Base-by-base conservation (phyloP, 2,329 filamentous ascomycete species). In the Fusarium sp. region DNA sequence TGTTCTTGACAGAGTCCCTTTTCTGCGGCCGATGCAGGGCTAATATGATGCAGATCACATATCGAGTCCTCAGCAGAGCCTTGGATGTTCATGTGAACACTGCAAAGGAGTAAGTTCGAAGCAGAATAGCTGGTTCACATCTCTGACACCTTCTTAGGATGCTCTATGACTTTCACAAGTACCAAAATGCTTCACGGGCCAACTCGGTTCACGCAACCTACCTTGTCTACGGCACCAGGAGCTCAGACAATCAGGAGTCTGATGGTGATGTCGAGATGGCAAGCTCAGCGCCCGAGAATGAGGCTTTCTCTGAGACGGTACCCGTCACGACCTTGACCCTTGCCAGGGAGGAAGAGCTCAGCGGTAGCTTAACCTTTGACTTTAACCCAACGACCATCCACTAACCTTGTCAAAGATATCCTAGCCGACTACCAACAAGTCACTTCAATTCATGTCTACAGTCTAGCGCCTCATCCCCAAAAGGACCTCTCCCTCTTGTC, bases 121-220 rank as follows among this genome's bases (percentile, higher is more conserved):
- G 27, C 24, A 16, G 9, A 37, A 29, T 45, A 31, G 35, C 71
- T 64, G 31, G 27, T 68, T 18, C 16, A 4, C 73, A 13, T 80
- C n/a, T 62, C 65, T 75, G 14, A 75, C 68, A 62, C 22, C n/a
- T 59, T 1, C 33, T 13, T 62, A 97, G 95, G 78, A 96, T 98
- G 89, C 91, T 98, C 5, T 97, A 92, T 83, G 95, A 97, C 35
- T 98, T 97, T 76, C 91, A 98, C 82, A 87, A 88, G 72, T 90
- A 88, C 66, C 93, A 97, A 93, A 82, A 97, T 97, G 90, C 90
- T 95, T 18, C 97, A 91, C 83, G 94, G 70, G 88, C 93, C 0
- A 89, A 91, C 24, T 92, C 91, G 29, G 87, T 98, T n/a, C 91
- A 97, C 84, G 97, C 96, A 52, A 98, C 95, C n/a, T 99, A 98